phyloP scores from a whole-genome alignment of 495 filamentous ascomycete species.

The Letharia lupina region DNA sequence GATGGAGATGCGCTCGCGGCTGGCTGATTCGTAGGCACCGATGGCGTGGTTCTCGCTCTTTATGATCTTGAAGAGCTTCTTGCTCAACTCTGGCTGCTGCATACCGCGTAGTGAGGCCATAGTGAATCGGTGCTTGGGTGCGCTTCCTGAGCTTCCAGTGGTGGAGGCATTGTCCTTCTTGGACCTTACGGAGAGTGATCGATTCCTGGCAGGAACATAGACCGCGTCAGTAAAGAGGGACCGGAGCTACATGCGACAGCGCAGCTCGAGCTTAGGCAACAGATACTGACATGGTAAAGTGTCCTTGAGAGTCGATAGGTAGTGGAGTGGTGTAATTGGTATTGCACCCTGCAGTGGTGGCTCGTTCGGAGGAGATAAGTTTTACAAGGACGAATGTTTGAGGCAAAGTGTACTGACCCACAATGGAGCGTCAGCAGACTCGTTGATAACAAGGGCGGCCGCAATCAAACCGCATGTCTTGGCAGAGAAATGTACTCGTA shows the following conservation, averaged over 20 bases:
- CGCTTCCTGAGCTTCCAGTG: slow-evolving; percentile 28
- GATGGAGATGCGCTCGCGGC: slow-evolving; percentile 69
- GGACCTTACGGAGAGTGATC: slow-evolving; percentile 53
- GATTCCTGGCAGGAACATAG: slow-evolving; percentile 41
- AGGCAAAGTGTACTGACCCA: too few species aligned
- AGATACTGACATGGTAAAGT: slow-evolving; percentile 9
- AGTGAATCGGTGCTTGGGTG: slow-evolving; percentile 57
- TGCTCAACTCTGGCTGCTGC: slow-evolving; percentile 74
- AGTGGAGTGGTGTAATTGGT: background rate
- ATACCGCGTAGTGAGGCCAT: slow-evolving; percentile 73
- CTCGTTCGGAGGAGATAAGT: background rate
- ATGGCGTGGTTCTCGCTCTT: slow-evolving; percentile 85
- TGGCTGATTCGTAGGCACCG: slow-evolving; percentile 70
- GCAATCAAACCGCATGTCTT: background rate
- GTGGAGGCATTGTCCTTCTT: slow-evolving; percentile 32
- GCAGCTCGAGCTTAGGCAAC: background rate
- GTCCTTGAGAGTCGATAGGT: background rate
- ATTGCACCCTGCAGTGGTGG: background rate
- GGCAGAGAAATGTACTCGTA: too few species aligned
- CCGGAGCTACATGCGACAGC: background rate
- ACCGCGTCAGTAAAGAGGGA: background rate
- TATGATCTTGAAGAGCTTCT: slow-evolving; percentile 79
- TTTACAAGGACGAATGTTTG: too few species aligned
- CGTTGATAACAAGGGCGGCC: too few species aligned
- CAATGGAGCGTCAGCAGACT: too few species aligned